phyloP scores from a whole-genome alignment of 2,329 filamentous ascomycete species.

The Podosphaera xanthii region DNA sequence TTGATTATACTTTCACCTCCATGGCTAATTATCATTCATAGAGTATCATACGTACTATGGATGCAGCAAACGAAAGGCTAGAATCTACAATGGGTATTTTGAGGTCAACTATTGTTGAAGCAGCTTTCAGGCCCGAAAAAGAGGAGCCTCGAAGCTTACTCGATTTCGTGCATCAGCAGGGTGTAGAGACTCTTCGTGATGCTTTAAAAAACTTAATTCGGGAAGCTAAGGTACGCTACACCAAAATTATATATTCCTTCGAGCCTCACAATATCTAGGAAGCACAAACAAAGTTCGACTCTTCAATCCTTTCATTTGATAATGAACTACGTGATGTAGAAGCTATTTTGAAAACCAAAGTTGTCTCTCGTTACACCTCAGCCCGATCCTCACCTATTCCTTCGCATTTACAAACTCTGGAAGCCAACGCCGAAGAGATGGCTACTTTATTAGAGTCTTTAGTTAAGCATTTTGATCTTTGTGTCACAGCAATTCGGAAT shows the following conservation, averaged over 20 bases:
- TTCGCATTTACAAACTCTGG: conserved; percentile 21
- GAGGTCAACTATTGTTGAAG: conserved; percentile 38
- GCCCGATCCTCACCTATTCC: conserved; percentile 19
- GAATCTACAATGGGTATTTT: conserved; percentile 43
- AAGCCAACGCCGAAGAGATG: conserved; percentile 51
- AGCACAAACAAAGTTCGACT: conserved; percentile 51
- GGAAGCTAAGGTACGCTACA: conserved; percentile 34
- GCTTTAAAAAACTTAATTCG: conserved; percentile 48
- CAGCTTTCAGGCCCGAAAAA: conserved; percentile 33
- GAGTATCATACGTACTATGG: conserved; percentile 38
- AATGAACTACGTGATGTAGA: conserved; percentile 45
- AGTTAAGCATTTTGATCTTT: conserved; percentile 77
- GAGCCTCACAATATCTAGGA: conserved; percentile 19
- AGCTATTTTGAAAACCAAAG: conserved; percentile 18
- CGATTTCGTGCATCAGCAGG: conserved; percentile 55
- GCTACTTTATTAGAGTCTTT: conserved; percentile 59
- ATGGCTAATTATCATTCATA: conserved; percentile 8
- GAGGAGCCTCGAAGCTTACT: conserved; percentile 40
- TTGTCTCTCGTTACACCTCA: conserved; percentile 10
- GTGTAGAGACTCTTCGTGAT: conserved; percentile 40
- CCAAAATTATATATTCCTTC: not conserved
- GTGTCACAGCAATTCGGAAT: conserved; percentile 72
- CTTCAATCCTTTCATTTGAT: conserved; percentile 44
- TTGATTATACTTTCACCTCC: not conserved
- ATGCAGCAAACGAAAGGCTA: conserved; percentile 40